phyloP scores from a whole-genome alignment of 371 early-diverging fungal species.

The Rhizomucor pusillus region DNA sequence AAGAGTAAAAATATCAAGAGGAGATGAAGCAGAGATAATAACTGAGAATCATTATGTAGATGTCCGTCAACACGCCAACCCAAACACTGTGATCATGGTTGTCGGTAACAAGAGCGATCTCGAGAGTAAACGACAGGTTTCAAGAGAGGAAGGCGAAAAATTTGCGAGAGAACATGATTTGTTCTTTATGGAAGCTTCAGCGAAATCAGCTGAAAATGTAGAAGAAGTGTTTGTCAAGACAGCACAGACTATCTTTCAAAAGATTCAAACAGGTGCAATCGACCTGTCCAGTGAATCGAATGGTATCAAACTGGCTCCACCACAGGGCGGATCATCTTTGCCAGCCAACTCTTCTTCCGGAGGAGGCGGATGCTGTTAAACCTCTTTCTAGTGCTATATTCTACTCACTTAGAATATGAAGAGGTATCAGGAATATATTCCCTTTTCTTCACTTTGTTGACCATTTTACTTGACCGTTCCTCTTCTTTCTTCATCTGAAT shows the following conservation, averaged over 20 bases:
- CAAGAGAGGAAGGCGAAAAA: constrained; percentile 83
- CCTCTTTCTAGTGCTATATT: no score
- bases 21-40: background rate
- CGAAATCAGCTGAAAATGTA: constrained; percentile 91
- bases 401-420: no score
- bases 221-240: constrained; percentile 65
- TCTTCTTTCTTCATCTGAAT: no score
- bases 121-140: constrained; percentile 76
- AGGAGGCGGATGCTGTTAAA: constrained; percentile 43
- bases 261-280: constrained; percentile 43
- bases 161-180: constrained; percentile 86
- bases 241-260: constrained; percentile 38
- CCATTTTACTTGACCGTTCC: no score
- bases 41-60: constrained; percentile 30
- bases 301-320: constrained; percentile 45
- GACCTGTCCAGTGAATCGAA: constrained; percentile 47
- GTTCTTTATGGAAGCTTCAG: constrained; percentile 92
- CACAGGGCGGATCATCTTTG: constrained; percentile 45
- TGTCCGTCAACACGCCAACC: constrained; percentile 85
- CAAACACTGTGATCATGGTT: constrained; percentile 87
- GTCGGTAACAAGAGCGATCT: constrained; percentile 96
- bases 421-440: no score
- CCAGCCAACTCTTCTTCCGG: constrained; percentile 42
- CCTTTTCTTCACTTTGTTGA: no score
- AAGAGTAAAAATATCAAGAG: background rate